These are phyloP conservation scores for Aspergillaceae sp. DNA, from an alignment of 2,329 filamentous ascomycete genomes.

Conservation along the genomic window DNA sequence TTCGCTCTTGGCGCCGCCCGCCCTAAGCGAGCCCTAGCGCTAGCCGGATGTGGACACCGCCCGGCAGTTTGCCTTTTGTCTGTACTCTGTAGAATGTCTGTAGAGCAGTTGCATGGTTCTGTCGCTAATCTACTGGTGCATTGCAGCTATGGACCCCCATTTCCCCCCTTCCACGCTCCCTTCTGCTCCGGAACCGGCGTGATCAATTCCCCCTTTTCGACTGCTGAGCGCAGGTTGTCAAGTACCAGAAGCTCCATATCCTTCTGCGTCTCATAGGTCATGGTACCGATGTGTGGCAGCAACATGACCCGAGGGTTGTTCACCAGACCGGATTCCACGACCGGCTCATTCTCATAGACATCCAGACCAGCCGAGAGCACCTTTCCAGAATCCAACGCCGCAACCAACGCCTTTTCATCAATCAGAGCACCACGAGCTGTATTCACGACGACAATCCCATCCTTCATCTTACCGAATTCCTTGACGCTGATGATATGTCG, in stretches of 20 bases:
- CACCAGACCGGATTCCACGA: constrained; percentile 40
- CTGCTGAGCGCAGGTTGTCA: constrained; percentile 48
- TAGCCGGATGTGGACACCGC: constrained; percentile 22
- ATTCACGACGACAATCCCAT: constrained; percentile 38
- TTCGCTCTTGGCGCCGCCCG: constrained; percentile 29
- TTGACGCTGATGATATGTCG: constrained; percentile 38
- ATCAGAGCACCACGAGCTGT: constrained; percentile 38
- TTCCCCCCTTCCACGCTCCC: constrained; percentile 10
- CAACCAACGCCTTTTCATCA: constrained; percentile 40
- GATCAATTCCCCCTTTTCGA: constrained; percentile 49
- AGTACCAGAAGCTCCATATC: constrained; percentile 54
- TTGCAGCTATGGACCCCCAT: neutral
- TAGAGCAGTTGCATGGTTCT: neutral
- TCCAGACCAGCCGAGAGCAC: constrained; percentile 38
- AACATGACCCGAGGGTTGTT: constrained; percentile 42
- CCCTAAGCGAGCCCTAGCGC: constrained; percentile 37
- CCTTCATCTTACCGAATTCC: constrained; percentile 40
- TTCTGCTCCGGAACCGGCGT: constrained; percentile 57
- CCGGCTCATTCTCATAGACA: constrained; percentile 41
- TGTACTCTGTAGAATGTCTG: neutral
- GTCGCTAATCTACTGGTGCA: neutral
- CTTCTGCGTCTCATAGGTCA: constrained; percentile 52
- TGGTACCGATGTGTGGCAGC: constrained; percentile 53
- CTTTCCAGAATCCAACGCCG: constrained; percentile 38
- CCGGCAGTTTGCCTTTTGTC: constrained; percentile 6